These are phyloP conservation scores for Aspergillus pseudonomiae DNA, from an alignment of 2,329 filamentous ascomycete species.

Conservation along the genomic window DNA sequence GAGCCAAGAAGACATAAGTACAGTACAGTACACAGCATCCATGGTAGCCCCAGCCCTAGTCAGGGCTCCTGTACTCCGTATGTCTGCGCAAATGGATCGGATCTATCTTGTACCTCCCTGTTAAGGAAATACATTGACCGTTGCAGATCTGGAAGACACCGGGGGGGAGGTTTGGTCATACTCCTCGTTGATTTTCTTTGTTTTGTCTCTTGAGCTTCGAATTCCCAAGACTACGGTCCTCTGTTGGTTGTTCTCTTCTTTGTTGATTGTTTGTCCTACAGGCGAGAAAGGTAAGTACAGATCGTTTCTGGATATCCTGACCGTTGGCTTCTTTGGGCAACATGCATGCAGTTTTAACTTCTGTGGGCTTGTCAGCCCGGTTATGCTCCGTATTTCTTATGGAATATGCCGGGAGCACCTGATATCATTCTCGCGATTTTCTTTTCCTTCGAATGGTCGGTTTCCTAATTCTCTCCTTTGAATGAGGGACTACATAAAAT, in stretches of 20 bases:
- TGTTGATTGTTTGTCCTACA: slow-evolving; percentile 4
- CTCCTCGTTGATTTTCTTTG: neutral
- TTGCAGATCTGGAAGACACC: neutral
- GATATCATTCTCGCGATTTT: neutral
- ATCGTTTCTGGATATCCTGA: neutral
- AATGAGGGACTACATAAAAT: neutral
- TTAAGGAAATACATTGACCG: neutral
- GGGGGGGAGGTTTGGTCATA: neutral
- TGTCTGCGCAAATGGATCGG: neutral
- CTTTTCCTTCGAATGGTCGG: neutral
- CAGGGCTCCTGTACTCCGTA: neutral
- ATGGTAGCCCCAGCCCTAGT: neutral
- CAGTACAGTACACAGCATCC: neutral
- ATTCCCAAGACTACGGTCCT: neutral
- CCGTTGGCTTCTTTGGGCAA: slow-evolving; percentile 17
- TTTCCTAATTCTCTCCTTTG: neutral
- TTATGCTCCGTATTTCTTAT: neutral
- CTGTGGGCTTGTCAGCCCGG: neutral
- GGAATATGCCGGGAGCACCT: neutral
- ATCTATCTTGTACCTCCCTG: neutral
- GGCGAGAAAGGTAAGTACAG: neutral
- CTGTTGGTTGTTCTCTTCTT: neutral
- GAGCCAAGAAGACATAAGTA: neutral
- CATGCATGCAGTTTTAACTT: slow-evolving; percentile 11
- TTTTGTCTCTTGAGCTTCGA: neutral